Base-by-base conservation (phyloP, 2,329 filamentous ascomycete species). In the Fusarium piperis region DNA sequence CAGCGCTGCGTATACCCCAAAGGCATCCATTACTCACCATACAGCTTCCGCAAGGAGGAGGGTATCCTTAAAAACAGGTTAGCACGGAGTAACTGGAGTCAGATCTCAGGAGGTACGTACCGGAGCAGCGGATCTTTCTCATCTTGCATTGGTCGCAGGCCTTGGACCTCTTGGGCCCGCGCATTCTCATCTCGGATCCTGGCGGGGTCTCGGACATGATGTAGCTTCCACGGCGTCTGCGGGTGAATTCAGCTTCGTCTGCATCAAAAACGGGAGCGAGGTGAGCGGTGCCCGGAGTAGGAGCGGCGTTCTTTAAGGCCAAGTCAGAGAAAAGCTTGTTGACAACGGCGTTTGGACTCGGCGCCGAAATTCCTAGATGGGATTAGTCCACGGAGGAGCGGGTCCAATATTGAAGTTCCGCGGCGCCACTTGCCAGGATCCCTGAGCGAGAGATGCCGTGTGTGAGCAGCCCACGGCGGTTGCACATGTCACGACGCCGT, bases 121-220 rank as follows among this genome's bases (percentile, higher is more conserved):
- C 73, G 30, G 73, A 75, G 32, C 73, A 75, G 8, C 71, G 53
- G 52, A 75, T 69, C 64, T 75, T 75, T 16, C 73, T 62, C 18
- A 48, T 30, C 55, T 75, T 75, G 66, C 73, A 75, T 15, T 66
- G 59, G 56, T 75, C 64, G 28, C 73, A 75, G 6, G 73, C 72
- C 59, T 75, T 75, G 11, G 73, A 72, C 5, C 52, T 67, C 6
- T 73, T 59, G 1, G 68, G 44, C 7, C 73, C 66, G 3, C 65
- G 65, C 39, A 73, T 44, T 39, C 64, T 62, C 51, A 36, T 64
- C 23, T 64, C 58, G 30, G 35, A 4, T 16, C 5, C 13, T 33
- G 57, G 18, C 36, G 51, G 61, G 57, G 61, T 55, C 3, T 18
- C 62, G 39, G 62, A 30, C 68, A 70, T 70, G 12, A 23, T 36